Percentiles rank a stretch among this genome's conserved stretches.
Conservation (phyloP, 768 basidiomycete species). For the Tricholoma matsutake region DNA sequence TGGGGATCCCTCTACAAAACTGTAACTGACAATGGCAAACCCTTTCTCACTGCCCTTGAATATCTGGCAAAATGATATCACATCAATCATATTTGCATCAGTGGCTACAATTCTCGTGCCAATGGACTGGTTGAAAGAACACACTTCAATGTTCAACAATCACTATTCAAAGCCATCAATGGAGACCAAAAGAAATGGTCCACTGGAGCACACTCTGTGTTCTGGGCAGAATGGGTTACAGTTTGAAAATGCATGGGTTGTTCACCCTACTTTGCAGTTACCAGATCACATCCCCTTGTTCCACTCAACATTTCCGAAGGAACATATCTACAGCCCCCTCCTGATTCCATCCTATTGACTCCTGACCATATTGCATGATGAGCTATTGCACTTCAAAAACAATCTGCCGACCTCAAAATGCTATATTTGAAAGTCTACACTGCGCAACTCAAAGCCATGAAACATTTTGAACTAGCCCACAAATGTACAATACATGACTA, state of each 20-base stretch:
- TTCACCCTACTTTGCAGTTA: constrained; percentile 30
- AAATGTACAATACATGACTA: too few relatives aligned
- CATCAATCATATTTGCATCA: constrained; percentile 27
- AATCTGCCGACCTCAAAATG: neutral
- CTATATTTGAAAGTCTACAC: neutral
- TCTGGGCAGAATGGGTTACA: constrained; percentile 38
- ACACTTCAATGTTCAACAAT: constrained; percentile 27
- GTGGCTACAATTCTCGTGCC: constrained; percentile 31
- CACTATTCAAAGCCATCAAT: constrained; percentile 31
- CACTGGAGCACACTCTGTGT: constrained; percentile 13
- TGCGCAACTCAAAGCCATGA: too few relatives aligned
- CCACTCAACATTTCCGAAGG: constrained; percentile 27
- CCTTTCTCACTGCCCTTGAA: constrained; percentile 14
- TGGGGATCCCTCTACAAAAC: constrained; percentile 39
- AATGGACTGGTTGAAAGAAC: constrained; percentile 30
- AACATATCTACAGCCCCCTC: constrained; percentile 20
- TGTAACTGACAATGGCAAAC: constrained; percentile 39
- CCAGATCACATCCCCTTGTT: constrained; percentile 30
- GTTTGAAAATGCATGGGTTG: constrained; percentile 24
- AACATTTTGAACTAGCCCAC: too few relatives aligned
- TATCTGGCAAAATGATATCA: neutral
- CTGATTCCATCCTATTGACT: neutral
- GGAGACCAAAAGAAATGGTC: constrained; percentile 33
- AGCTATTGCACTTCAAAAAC: neutral
- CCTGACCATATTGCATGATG: neutral